These are phyloP conservation scores for Diplodia sapinea DNA, from an alignment of 2,329 filamentous ascomycete species.

Conservation along the genomic window DNA sequence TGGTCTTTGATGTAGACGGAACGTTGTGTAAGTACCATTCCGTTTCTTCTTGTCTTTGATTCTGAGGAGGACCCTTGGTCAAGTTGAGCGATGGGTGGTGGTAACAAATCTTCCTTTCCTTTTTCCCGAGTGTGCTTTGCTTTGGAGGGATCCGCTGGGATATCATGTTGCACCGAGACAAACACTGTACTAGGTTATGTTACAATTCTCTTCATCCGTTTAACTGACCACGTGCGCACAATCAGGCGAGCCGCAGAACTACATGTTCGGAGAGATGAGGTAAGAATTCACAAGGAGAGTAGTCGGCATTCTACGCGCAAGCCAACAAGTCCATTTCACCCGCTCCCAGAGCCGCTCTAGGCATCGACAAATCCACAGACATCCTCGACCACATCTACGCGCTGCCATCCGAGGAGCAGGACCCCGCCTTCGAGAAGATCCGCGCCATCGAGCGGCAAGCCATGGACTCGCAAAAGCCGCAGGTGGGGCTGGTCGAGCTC, in stretches of 20 bases:
- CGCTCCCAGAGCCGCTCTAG: slow-evolving; percentile 61
- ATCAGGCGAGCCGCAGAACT: slow-evolving; percentile 81
- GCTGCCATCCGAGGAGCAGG: slow-evolving; percentile 66
- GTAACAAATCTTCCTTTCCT: not conserved
- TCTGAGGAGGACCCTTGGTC: not conserved
- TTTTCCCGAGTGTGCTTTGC: not conserved
- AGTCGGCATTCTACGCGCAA: not conserved
- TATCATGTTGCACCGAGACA: no score
- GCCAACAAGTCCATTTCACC: not conserved
- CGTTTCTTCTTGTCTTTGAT: not conserved
- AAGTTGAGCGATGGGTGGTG: not conserved
- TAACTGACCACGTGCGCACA: not conserved
- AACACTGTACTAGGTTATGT: no score
- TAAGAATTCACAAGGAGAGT: slow-evolving; percentile 38
- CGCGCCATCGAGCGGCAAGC: slow-evolving; percentile 78
- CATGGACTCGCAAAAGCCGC: slow-evolving; percentile 80
- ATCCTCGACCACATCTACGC: slow-evolving; percentile 87
- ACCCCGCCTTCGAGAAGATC: slow-evolving; percentile 73
- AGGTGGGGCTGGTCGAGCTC: slow-evolving; percentile 76
- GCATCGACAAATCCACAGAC: slow-evolving; percentile 74
- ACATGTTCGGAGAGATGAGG: slow-evolving; percentile 95
- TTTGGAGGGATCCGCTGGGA: no score
- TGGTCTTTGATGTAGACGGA: slow-evolving; percentile 93
- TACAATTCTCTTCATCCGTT: not conserved
- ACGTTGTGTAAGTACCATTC: slow-evolving; percentile 74